A percentile compares a stretch with the other conserved stretches of the same genome.
These are phyloP conservation scores for Aegle marmelos DNA, from an alignment of 345 rosid species.

Conservation along the genomic window DNA sequence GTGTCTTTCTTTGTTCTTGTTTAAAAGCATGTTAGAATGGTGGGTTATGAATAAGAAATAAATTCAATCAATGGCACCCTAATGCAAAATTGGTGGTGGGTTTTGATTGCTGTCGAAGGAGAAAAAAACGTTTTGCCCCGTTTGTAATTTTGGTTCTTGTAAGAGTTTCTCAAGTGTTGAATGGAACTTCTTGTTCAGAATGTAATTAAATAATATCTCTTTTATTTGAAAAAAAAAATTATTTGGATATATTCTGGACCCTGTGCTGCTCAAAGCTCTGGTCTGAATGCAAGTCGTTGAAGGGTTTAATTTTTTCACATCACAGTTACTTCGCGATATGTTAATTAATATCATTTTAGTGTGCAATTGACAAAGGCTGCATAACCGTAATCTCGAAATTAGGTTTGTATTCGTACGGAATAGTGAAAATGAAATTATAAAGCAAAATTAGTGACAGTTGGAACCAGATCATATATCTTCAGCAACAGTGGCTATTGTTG, in stretches of 20 bases:
- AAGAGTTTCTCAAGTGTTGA: slow-evolving; percentile 12
- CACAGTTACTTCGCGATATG: background rate
- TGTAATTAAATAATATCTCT: slow-evolving; percentile 31
- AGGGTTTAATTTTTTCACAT: background rate
- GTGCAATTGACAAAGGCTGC: too few species aligned
- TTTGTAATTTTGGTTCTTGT: slow-evolving; percentile 15
- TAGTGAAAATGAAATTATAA: background rate
- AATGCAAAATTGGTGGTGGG: slow-evolving; percentile 17
- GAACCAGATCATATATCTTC: background rate
- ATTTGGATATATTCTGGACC: background rate
- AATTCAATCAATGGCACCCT: slow-evolving; percentile 19
- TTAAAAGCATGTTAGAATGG: slow-evolving; percentile 1
- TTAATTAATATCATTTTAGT: too few species aligned
- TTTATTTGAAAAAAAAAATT: background rate
- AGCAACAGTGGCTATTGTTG: background rate
- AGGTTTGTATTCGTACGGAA: background rate
- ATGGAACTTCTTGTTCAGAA: slow-evolving; percentile 2
- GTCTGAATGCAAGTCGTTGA: background rate
- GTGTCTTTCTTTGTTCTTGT: background rate
- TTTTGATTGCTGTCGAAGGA: slow-evolving; percentile 16
- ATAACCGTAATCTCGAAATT: background rate
- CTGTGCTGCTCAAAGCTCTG: too few species aligned
- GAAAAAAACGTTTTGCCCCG: slow-evolving; percentile 6
- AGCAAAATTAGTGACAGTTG: background rate
- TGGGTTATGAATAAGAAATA: slow-evolving; percentile 16